Evolutionary conservation across 2,329 filamentous ascomycete species (phyloP), one percentile per base, ranked within the genome.

Genomic region (Magnaporthiopsis incrustans): DNA sequence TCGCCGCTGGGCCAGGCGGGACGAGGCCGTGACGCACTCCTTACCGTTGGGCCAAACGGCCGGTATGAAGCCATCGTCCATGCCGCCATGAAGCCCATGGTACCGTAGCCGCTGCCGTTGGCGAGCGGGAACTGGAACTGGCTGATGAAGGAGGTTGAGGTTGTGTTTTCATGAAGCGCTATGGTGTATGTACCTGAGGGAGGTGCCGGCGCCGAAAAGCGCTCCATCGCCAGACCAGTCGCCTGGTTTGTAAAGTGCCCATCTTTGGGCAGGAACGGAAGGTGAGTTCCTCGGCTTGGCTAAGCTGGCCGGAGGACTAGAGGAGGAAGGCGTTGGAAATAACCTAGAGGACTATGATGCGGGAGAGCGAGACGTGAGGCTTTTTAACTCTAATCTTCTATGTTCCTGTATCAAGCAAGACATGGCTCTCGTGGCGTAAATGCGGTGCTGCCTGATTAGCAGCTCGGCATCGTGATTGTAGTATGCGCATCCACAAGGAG

Each of bases 51-150:
- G 72, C 76, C 79, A 82, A 4, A 75, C 77, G 0, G 76, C 73
- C 11, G 82, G 72, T 33, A 82, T 72, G 26, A 82, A 73, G 26
- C 78, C 77, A 11, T 75, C 76, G 60, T 78, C 69, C 78, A 82
- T 81, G 10, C 75, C 73, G 4, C 77, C 77, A 0, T 77, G 22
- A 81, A 68, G n/a, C 74, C 76, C 57, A 78, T 74, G n/a, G 77
- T 77, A 58, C 77, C 77, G 77, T 77, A 81, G 27, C 80, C 80
- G 3, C 72, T 74, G 3, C 77, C 76, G 59, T 75, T 73, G 14
- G 67, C 67, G 2, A 76, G 71, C 0, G 76, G 77, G 64, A 78
- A 77, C 25, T 77, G 74, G 15, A 82, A 73, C 65, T 81, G 80
- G 10, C 77, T 79, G 61, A 82, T 81, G 70, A 81, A 79, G 64